phyloP scores from a whole-genome alignment of 345 rosid genomes.

The Acer yangbiense region DNA sequence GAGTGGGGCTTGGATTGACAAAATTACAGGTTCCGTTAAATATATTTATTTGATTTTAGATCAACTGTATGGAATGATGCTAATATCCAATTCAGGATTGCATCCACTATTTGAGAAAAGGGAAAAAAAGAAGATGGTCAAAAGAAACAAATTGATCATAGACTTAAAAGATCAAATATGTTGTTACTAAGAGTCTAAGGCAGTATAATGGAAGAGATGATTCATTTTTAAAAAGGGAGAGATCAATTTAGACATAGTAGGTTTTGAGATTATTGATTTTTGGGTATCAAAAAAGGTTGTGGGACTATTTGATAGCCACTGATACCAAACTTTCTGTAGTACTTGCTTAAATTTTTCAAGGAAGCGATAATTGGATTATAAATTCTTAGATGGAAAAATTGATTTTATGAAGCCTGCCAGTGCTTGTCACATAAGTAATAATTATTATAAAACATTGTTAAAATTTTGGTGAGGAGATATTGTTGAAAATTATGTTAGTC shows the following conservation, averaged over 20 bases:
- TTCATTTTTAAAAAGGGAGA: background rate
- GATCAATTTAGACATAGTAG: background rate
- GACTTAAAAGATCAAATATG: background rate
- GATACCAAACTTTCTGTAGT: background rate
- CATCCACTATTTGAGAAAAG: background rate
- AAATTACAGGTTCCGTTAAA: background rate
- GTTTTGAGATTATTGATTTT: background rate
- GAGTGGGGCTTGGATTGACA: background rate
- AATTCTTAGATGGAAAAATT: too few species aligned
- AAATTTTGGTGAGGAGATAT: background rate
- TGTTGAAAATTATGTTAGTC: background rate
- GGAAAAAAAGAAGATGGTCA: background rate
- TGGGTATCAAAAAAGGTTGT: background rate
- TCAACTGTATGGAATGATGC: background rate
- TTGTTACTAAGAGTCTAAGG: background rate
- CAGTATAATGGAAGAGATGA: background rate
- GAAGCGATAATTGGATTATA: background rate
- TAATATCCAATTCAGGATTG: background rate
- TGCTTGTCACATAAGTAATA: background rate
- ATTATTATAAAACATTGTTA: background rate
- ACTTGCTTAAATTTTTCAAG: background rate
- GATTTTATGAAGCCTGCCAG: background rate
- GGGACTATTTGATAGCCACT: background rate
- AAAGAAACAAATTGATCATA: background rate
- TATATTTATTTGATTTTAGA: background rate